These are phyloP conservation scores for Aphanomyces stellatus DNA, from an alignment of 352 stramenopile species.

Conservation along the genomic window DNA sequence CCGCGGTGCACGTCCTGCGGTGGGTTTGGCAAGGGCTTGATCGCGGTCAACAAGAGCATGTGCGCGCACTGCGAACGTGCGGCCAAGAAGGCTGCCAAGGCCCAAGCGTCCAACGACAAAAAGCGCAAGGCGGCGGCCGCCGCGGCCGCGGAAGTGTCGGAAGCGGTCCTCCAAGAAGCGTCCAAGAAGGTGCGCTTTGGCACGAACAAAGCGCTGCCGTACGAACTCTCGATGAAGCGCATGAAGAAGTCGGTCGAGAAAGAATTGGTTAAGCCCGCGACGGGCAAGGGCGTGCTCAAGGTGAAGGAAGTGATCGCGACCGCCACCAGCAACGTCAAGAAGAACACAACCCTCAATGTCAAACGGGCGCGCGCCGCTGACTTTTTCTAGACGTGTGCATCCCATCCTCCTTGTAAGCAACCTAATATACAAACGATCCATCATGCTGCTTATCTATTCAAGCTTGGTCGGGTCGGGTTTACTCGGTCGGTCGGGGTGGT, in stretches of 20 bases:
- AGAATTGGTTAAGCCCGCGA: constrained; percentile 26
- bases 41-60: constrained; percentile 47
- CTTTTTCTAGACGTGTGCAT: constrained; percentile 44
- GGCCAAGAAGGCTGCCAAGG: constrained; percentile 51
- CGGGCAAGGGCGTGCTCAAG: constrained; percentile 67
- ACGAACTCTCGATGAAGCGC: constrained; percentile 76
- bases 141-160: neutral
- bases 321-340: constrained; percentile 23
- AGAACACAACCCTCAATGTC: constrained; percentile 26
- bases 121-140: constrained; percentile 22
- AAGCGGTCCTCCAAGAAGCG: neutral
- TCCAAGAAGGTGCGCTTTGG: constrained; percentile 80
- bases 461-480: neutral
- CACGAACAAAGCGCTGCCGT: constrained; percentile 71
- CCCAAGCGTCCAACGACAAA: constrained; percentile 26
- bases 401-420: too few relatives aligned
- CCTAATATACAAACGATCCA: neutral
- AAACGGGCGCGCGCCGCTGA: constrained; percentile 57
- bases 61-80: constrained; percentile 69
- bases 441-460: neutral
- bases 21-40: constrained; percentile 63
- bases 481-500: neutral
- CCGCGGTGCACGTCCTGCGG: constrained; percentile 55
- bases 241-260: constrained; percentile 69
- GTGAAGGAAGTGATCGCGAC: constrained; percentile 31